Percentiles rank a stretch among this genome's conserved stretches.
Evolutionary conservation across 306 rosid species (phyloP).

Genomic region (Rosa chinensis): DNA sequence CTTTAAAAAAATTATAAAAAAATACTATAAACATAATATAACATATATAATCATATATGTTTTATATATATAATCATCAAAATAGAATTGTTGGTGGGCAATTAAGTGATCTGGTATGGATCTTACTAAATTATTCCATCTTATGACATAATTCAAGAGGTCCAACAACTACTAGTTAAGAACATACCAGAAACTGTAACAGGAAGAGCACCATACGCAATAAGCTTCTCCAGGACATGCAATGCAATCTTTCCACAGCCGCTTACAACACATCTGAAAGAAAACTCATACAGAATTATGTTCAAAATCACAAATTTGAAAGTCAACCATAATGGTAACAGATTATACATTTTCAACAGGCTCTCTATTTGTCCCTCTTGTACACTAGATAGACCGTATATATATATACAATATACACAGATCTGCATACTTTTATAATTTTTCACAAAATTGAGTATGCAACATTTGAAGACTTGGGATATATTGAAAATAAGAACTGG

Average conservation of each 20-base stretch:
- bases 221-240: slow-evolving; percentile 97
- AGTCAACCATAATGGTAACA: slow-evolving; percentile 21
- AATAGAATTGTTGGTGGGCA: neutral
- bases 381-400: neutral
- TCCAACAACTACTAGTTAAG: slow-evolving; percentile 3
- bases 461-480: neutral
- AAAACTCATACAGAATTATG: slow-evolving; percentile 24
- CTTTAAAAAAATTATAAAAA: no score
- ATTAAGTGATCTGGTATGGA: neutral
- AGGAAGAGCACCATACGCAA: slow-evolving; percentile 95
- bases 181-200: slow-evolving; percentile 82
- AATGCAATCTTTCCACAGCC: slow-evolving; percentile 98
- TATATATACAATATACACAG: neutral
- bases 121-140: neutral
- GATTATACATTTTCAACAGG: neutral
- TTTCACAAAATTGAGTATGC: neutral
- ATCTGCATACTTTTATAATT: neutral
- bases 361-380: no score
- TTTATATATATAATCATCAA: neutral
- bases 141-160: slow-evolving; percentile 31
- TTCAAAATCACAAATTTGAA: slow-evolving; percentile 24
- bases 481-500: slow-evolving; percentile 3
- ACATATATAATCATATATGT: no score
- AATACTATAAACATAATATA: neutral
- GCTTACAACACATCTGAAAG: slow-evolving; percentile 76